phyloP scores from a whole-genome alignment of 2,329 filamentous ascomycete genomes.

The Cercospora berteroae region DNA sequence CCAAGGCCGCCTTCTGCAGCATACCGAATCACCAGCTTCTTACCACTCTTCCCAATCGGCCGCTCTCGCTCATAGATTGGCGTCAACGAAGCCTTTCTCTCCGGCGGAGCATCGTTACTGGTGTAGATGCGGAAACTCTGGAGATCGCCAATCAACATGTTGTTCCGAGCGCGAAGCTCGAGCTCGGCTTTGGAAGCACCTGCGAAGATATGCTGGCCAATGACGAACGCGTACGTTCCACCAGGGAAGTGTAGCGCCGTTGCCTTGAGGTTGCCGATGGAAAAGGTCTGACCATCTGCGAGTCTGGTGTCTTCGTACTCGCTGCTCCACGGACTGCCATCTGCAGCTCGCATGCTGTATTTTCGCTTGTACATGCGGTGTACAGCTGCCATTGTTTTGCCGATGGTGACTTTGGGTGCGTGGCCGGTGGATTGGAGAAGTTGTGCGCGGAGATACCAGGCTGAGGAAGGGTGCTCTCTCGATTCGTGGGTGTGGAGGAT shows the following conservation, averaged over 20 bases:
- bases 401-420: slow-evolving; percentile 21
- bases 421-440: slow-evolving; percentile 19
- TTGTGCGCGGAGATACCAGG: slow-evolving; percentile 29
- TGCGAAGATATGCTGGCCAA: slow-evolving; percentile 25
- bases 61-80: slow-evolving; percentile 19
- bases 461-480: slow-evolving; percentile 21
- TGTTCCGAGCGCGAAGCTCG: slow-evolving; percentile 12
- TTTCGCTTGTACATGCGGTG: slow-evolving; percentile 26
- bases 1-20: slow-evolving; percentile 16
- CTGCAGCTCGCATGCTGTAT: slow-evolving; percentile 22
- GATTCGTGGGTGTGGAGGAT: slow-evolving; percentile 28
- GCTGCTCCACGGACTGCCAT: slow-evolving; percentile 18
- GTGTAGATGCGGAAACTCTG: slow-evolving; percentile 23
- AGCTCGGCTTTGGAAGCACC: slow-evolving; percentile 20
- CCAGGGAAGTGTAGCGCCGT: slow-evolving; percentile 22
- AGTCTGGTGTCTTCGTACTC: slow-evolving; percentile 19
- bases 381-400: slow-evolving; percentile 23
- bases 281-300: slow-evolving; percentile 24
- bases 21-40: slow-evolving; percentile 24
- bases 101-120: slow-evolving; percentile 20
- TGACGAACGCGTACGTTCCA: slow-evolving; percentile 24
- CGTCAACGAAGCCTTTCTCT: slow-evolving; percentile 19
- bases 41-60: slow-evolving; percentile 3
- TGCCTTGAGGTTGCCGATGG: slow-evolving; percentile 19
- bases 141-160: slow-evolving; percentile 13